Percentiles rank a stretch among this genome's conserved stretches.
phyloP scores from a whole-genome alignment of 305 asterid genomes.

The Fraxinus platypoda region DNA sequence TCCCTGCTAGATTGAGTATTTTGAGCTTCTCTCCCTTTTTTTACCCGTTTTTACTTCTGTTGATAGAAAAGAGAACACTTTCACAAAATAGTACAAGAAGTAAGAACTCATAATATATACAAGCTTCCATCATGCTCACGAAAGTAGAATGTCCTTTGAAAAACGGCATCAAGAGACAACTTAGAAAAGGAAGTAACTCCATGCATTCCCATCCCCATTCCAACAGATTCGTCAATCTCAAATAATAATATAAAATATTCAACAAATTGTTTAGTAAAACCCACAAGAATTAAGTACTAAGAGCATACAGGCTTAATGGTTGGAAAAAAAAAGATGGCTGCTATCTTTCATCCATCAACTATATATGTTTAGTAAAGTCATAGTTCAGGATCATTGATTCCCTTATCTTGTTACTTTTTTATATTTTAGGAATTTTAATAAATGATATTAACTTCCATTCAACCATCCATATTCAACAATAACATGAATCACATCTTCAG shows the following conservation, averaged over 20 bases:
- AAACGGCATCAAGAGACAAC: background rate
- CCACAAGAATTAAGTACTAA: background rate
- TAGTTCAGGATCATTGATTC: background rate
- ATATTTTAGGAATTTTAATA: background rate
- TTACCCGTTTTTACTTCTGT: background rate
- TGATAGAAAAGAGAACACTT: background rate
- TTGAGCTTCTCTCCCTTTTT: background rate
- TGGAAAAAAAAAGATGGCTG: background rate
- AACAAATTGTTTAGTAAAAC: no score
- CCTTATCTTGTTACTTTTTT: background rate
- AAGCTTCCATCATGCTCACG: background rate
- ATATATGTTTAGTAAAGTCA: background rate
- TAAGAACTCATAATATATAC: background rate
- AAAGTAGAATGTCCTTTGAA: background rate
- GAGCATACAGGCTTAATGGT: background rate
- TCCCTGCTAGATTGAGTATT: background rate
- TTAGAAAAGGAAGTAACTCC: background rate
- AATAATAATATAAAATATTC: background rate
- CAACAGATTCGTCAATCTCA: background rate
- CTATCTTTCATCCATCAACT: background rate
- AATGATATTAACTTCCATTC: background rate
- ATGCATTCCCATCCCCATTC: background rate
- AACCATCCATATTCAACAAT: background rate
- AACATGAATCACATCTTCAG: slow-evolving; percentile 4
- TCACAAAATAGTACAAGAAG: background rate